Evolutionary conservation across 768 basidiomycete genomes (phyloP).

Genomic region (Holtermanniella nyarrowii): DNA sequence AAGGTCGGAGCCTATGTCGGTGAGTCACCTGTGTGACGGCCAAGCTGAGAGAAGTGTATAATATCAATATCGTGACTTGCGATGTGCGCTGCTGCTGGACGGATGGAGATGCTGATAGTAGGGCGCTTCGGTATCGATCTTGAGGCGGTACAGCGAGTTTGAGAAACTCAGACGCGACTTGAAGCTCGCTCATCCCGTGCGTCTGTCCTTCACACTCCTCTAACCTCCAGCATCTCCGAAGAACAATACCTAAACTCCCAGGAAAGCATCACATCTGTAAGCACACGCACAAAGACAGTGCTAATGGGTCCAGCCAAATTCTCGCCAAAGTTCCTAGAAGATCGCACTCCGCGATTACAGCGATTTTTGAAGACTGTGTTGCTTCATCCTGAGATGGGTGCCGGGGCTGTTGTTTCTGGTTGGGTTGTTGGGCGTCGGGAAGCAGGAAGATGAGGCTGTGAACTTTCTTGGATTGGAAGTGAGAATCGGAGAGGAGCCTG

Average conservation of each 20-base stretch:
- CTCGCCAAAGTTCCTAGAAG: conserved; percentile 24
- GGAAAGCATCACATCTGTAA: conserved; percentile 34
- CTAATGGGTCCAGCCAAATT: conserved; percentile 28
- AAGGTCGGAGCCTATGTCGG: conserved; percentile 38
- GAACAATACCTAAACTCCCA: conserved; percentile 28
- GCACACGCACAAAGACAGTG: background rate
- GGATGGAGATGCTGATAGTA: background rate
- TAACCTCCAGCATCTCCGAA: conserved; percentile 14
- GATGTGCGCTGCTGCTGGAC: conserved; percentile 11
- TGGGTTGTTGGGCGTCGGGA: conserved; percentile 27
- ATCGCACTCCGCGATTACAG: conserved; percentile 32
- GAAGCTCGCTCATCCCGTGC: conserved; percentile 20
- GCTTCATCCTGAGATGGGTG: conserved; percentile 35
- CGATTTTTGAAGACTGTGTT: conserved; percentile 35
- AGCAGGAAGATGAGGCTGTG: too few species aligned
- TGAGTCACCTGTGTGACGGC: conserved; percentile 9
- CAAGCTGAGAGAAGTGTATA: conserved; percentile 24
- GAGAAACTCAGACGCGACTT: conserved; percentile 18
- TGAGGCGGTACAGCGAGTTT: conserved; percentile 36
- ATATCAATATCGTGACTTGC: conserved; percentile 25
- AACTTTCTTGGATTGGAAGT: too few species aligned
- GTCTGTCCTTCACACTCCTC: background rate
- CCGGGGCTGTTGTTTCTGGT: conserved; percentile 15
- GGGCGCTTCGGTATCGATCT: conserved; percentile 17
- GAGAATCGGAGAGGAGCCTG: too few species aligned